Percentiles rank a stretch among this genome's conserved stretches.
phyloP scores from a whole-genome alignment of 768 basidiomycete genomes.

The Xerocomus spinulosus region DNA sequence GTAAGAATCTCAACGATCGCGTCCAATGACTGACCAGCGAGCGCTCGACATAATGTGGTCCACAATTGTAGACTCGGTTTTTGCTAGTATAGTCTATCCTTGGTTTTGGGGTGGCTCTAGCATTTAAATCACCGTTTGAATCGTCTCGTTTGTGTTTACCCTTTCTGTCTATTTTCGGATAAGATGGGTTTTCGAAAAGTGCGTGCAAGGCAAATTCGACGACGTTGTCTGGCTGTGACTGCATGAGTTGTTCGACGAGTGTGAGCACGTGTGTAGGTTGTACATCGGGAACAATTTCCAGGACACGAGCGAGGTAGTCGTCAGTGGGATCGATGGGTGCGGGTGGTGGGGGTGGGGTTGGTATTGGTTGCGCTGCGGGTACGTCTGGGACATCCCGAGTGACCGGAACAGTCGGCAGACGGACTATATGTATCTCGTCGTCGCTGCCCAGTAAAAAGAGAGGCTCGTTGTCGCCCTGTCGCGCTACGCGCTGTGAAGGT shows the following conservation, averaged over 20 bases:
- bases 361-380: not conserved
- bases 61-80: slow-evolving; percentile 42
- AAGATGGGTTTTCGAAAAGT: slow-evolving; percentile 58
- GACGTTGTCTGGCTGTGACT: slow-evolving; percentile 32
- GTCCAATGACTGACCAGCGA: slow-evolving; percentile 40
- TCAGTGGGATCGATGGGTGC: slow-evolving; percentile 21
- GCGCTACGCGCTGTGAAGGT: slow-evolving; percentile 9
- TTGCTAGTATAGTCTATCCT: slow-evolving; percentile 53
- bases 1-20: not conserved
- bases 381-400: not conserved
- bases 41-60: slow-evolving; percentile 44
- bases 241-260: slow-evolving; percentile 44
- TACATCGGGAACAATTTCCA: slow-evolving; percentile 72
- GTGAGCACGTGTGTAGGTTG: slow-evolving; percentile 47
- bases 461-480: slow-evolving; percentile 7
- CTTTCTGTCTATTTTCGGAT: slow-evolving; percentile 52
- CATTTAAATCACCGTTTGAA: slow-evolving; percentile 15
- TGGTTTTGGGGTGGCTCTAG: slow-evolving; percentile 32
- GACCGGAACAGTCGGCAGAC: not conserved
- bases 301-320: slow-evolving; percentile 43
- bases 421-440: slow-evolving; percentile 18
- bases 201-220: slow-evolving; percentile 53
- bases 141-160: slow-evolving; percentile 41
- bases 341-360: slow-evolving; percentile 4
- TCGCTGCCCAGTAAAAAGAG: slow-evolving; percentile 40